These are phyloP conservation scores for Coleophoma eucalyptorum DNA, from an alignment of 2,329 filamentous ascomycete genomes.

Conservation along the genomic window DNA sequence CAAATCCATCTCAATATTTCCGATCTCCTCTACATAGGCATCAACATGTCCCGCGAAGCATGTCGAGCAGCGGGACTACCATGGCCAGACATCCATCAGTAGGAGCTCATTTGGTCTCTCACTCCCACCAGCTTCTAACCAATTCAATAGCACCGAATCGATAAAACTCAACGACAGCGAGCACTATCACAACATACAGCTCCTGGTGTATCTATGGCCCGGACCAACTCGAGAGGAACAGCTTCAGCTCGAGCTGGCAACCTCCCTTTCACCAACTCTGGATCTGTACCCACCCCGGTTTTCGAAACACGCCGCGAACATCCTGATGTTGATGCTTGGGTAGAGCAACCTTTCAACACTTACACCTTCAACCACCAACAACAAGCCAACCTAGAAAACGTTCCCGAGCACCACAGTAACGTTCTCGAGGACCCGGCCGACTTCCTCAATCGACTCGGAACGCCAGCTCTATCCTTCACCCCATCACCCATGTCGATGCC, in stretches of 20 bases:
- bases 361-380: constrained; percentile 21
- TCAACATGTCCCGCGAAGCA: constrained; percentile 23
- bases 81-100: constrained; percentile 23
- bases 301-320: constrained; percentile 18
- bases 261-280: constrained; percentile 20
- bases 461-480: constrained; percentile 16
- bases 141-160: constrained; percentile 23
- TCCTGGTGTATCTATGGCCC: constrained; percentile 18
- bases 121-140: constrained; percentile 12
- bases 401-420: constrained; percentile 18
- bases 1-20: constrained; percentile 10
- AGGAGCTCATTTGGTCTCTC: constrained; percentile 14
- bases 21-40: constrained; percentile 23
- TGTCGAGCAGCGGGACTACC: constrained; percentile 21
- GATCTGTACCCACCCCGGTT: constrained; percentile 18
- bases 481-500: constrained; percentile 11
- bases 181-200: constrained; percentile 24
- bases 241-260: constrained; percentile 19
- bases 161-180: constrained; percentile 12
- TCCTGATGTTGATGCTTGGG: constrained; percentile 20
- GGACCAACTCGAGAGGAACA: constrained; percentile 21
- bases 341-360: constrained; percentile 19
- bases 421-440: constrained; percentile 19
- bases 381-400: constrained; percentile 18
- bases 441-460: constrained; percentile 12